Evolutionary conservation across 2,329 filamentous ascomycete genomes (phyloP).

Genomic region (Talaromyces sp.): DNA sequence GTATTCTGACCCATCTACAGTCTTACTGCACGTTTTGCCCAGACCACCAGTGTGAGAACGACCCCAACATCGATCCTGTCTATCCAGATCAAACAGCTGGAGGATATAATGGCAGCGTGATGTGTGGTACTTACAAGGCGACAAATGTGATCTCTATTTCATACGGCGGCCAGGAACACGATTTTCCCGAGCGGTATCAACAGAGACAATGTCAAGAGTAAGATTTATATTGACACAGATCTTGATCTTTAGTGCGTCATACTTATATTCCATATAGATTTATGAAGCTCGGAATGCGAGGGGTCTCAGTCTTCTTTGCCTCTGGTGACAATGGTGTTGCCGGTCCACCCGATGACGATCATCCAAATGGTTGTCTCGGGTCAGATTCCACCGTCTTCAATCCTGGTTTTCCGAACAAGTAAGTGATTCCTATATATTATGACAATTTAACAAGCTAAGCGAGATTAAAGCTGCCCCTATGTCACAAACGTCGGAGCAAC

Average conservation of each 20-base stretch:
- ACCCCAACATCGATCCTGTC: constrained; percentile 42
- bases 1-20: constrained; percentile 9
- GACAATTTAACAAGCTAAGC: neutral
- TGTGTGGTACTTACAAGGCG: constrained; percentile 32
- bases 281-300: constrained; percentile 33
- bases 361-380: neutral
- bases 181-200: constrained; percentile 51
- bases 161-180: constrained; percentile 51
- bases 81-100: constrained; percentile 43
- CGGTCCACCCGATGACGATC: neutral
- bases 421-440: neutral
- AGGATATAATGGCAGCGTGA: constrained; percentile 40
- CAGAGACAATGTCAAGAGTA: constrained; percentile 38
- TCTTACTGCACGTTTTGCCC: constrained; percentile 49
- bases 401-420: neutral
- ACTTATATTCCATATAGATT: neutral
- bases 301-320: constrained; percentile 25
- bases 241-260: neutral
- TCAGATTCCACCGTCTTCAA: neutral
- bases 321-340: constrained; percentile 23
- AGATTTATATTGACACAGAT: neutral
- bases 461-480: constrained; percentile 42
- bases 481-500: constrained; percentile 41
- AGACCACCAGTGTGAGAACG: constrained; percentile 45
- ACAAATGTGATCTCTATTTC: constrained; percentile 55